These are phyloP conservation scores for Heliamphora pulchella DNA, from an alignment of 179 eudicot genomes.

Conservation along the genomic window DNA sequence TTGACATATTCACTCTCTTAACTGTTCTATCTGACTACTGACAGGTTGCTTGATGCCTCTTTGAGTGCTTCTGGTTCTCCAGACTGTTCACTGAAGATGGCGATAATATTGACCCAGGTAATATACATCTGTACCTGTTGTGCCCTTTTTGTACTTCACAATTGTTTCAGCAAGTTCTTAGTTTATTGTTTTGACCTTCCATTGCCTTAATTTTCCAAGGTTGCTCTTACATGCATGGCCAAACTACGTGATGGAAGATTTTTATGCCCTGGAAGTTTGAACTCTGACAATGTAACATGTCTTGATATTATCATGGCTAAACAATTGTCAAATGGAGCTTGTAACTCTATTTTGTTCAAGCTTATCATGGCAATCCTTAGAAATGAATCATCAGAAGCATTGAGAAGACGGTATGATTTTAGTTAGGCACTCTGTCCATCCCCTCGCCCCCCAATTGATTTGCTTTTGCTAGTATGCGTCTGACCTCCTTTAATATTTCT, in stretches of 20 bases:
- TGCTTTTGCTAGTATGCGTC: not conserved
- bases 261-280: constrained; percentile 52
- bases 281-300: constrained; percentile 60
- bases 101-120: constrained; percentile 79
- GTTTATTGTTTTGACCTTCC: constrained; percentile 16
- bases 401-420: constrained; percentile 76
- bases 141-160: not conserved
- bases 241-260: constrained; percentile 89
- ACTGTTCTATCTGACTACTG: constrained; percentile 12
- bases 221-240: constrained; percentile 90
- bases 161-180: not conserved
- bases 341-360: constrained; percentile 75
- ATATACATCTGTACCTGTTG: constrained; percentile 2
- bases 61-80: constrained; percentile 78
- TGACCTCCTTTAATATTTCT: constrained; percentile 20
- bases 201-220: constrained; percentile 37
- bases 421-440: constrained; percentile 4
- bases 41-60: constrained; percentile 91
- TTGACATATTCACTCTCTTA: constrained; percentile 8
- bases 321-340: constrained; percentile 84
- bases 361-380: constrained; percentile 72
- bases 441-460: not conserved
- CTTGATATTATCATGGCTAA: constrained; percentile 76
- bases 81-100: constrained; percentile 93
- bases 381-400: constrained; percentile 82